Conservation (phyloP, 371 early-diverging fungal species). For the Mucor irregularis region DNA sequence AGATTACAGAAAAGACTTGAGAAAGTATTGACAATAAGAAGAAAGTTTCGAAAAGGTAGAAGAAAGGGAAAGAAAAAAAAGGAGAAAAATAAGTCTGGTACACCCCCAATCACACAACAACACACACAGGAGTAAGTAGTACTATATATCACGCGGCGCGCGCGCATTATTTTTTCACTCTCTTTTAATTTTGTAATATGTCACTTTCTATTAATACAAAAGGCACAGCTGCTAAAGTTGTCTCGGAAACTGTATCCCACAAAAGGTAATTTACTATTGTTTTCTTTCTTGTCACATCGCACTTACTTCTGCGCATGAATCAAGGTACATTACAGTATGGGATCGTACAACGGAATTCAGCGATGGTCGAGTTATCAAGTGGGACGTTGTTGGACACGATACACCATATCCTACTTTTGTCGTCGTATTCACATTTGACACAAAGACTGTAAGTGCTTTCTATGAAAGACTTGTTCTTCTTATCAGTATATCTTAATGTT, state of each 20-base stretch:
- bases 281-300: too few relatives aligned
- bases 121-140: too few relatives aligned
- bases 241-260: conserved; percentile 34
- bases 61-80: too few relatives aligned
- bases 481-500: neutral
- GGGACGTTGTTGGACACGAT: conserved; percentile 62
- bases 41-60: too few relatives aligned
- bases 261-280: conserved; percentile 32
- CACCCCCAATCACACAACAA: too few relatives aligned
- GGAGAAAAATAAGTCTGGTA: too few relatives aligned
- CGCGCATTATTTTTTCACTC: too few relatives aligned
- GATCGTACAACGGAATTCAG: conserved; percentile 53
- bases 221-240: conserved; percentile 45
- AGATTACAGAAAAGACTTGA: too few relatives aligned
- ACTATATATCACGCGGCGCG: too few relatives aligned
- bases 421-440: conserved; percentile 50
- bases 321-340: conserved; percentile 57
- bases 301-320: neutral
- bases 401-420: conserved; percentile 49
- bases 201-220: conserved; percentile 39
- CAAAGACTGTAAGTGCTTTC: conserved; percentile 30
- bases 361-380: conserved; percentile 57
- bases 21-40: too few relatives aligned
- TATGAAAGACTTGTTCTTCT: too few relatives aligned
- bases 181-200: neutral